Base-by-base conservation (phyloP, 176 grass and related monocot species). In the Oryza australiensis region DNA sequence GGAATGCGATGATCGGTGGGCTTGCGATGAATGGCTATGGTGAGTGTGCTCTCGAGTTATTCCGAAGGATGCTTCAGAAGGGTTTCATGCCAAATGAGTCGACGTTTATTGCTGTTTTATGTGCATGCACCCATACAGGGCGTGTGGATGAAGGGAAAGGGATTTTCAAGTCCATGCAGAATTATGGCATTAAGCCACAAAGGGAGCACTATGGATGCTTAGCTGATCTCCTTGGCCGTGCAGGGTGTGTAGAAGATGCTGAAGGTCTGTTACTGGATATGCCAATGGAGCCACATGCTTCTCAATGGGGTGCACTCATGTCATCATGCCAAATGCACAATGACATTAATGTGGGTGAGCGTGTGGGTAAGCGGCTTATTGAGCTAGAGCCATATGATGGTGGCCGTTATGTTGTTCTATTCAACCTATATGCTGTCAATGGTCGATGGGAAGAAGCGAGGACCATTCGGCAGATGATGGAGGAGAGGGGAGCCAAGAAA, bases 271-370 rank as follows among this genome's bases (percentile, higher is more conserved):
- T 89, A 51, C 84, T 91, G 35, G 83, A 83, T 16, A 94, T 94
- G 92, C 88, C 92, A 70, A 91, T 91, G 86, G 86, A 91, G 68
- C 80, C 86, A 11, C 86, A 88, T 23, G 92, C 92, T 24, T 75
- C 88, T 4, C 92, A 91, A 83, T 94, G 92, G 92, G 92, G 88
- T 42, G 83, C 86, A n/a, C 49, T 94, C 34, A 84, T 94, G 92
- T 87, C 86, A 22, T 85, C 92, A 59, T 91, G 86, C 57, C 62
- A 26, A 26, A 81, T 76, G 71, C 82, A 91, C 73, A 89, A 87
- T 16, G 66, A 91, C 8, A 42, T 89, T 34, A 74, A 45, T 80
- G 92, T 89, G 16, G 88, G 88, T 1, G 73, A 84, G 67, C 80
- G 63, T 32, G 88, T 88, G 4, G 92, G 92, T 64, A 94, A 89